Base-by-base conservation (phyloP, 2,329 filamentous ascomycete species). In the Xylariomycetidae sp. region DNA sequence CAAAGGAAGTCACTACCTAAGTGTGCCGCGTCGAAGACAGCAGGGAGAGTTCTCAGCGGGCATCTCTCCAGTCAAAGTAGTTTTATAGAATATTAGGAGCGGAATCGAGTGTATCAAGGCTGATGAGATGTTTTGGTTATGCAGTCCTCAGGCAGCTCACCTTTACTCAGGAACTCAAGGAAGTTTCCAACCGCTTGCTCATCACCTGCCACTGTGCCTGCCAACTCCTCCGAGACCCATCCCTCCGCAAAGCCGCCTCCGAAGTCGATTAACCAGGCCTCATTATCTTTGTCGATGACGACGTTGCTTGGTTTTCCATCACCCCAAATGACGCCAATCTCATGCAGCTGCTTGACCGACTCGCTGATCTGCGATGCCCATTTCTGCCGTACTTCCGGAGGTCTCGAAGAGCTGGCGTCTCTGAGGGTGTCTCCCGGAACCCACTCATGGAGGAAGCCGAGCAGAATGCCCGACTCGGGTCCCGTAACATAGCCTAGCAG, bases 221-320 rank as follows among this genome's bases (percentile, higher is more conserved):
- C 47, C 25, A 60, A 46, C 25, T 63, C 55, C 25, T 56, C 40
- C 36, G 62, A 57, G 6, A 65, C 56, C 61, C 61, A 65, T 11
- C 60, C 59, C n/a, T 58, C 37, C 4, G 60, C 62, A 33, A 54
- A 61, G 23, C 60, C 57, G 18, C 59, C 60, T 2, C 56, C 59
- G 38, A 66, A 63, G 43, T 61, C 59, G 36, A 63, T 58, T 13
- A 66, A 50, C 58, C 55, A 63, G 25, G 56, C 52, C 34, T 64
- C 50, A 29, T 55, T 42, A 28, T 58, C 26, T 15, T 38, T 44
- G 38, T 65, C 58, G 22, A 66, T 55, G 34, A 66, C 43, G 35
- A 66, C 52, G 25, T 65, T 63, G 23, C 33, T 41, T 14, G 50
- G 30, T 39, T 56, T 61, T 3, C 47, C 57, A 42, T 57, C 49